These are phyloP conservation scores for Lactarius vividus DNA, from an alignment of 768 basidiomycete genomes.

Conservation along the genomic window DNA sequence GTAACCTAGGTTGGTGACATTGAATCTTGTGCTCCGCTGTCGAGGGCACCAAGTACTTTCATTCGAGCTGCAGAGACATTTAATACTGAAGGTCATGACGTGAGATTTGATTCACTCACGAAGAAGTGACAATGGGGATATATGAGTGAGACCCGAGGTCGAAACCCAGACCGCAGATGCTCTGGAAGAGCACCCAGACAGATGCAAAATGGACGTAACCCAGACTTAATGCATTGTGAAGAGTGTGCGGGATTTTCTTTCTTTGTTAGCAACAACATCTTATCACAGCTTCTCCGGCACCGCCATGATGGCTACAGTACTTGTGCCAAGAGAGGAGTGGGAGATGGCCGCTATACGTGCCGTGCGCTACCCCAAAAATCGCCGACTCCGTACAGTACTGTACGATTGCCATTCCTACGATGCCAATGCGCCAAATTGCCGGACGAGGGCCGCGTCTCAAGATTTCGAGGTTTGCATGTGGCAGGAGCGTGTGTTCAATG, in stretches of 20 bases:
- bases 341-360: background rate
- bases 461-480: background rate
- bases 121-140: background rate
- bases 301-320: background rate
- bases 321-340: background rate
- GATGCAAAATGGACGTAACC: background rate
- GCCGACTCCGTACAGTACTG: too few relatives aligned
- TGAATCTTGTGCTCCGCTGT: too few relatives aligned
- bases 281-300: background rate
- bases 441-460: background rate
- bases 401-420: background rate
- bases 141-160: background rate
- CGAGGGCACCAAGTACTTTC: too few relatives aligned
- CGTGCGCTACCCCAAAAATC: background rate
- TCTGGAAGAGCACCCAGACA: background rate
- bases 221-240: background rate
- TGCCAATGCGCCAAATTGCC: background rate
- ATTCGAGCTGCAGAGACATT: background rate
- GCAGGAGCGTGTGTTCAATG: background rate
- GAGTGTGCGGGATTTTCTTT: accelerated
- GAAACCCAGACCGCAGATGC: background rate
- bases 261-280: background rate
- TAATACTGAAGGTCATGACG: background rate
- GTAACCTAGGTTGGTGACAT: too few relatives aligned
- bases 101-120: background rate